Percentiles rank a stretch among this genome's conserved stretches.
These are phyloP conservation scores for Sporothrix inflata DNA, from an alignment of 2,329 filamentous ascomycete species.

Conservation along the genomic window DNA sequence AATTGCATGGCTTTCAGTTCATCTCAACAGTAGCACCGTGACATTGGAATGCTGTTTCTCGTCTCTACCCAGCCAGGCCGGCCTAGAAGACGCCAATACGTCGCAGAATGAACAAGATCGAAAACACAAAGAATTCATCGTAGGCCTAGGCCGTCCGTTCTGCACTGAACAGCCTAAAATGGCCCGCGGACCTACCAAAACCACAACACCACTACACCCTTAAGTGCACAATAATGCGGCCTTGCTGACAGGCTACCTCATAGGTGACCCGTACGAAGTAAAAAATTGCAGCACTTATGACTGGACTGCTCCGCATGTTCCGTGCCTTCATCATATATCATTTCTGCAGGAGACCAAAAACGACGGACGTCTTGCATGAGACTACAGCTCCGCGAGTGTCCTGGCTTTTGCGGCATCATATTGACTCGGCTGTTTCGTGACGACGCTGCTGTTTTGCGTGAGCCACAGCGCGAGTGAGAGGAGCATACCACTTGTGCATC, in stretches of 20 bases:
- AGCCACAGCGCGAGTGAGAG: too few species aligned
- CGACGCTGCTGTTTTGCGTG: slow-evolving; percentile 1
- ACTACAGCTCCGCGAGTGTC: not conserved
- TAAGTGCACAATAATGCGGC: not conserved
- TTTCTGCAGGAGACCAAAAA: slow-evolving; percentile 20
- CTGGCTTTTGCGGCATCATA: not conserved
- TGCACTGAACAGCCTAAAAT: slow-evolving; percentile 14
- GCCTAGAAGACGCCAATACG: not conserved
- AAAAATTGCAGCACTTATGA: not conserved
- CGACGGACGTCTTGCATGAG: not conserved
- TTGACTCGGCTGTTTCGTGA: slow-evolving; percentile 14
- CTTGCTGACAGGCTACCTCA: slow-evolving; percentile 4
- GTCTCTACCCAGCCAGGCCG: not conserved
- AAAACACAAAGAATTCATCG: not conserved
- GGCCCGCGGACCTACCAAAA: not conserved
- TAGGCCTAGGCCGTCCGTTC: not conserved
- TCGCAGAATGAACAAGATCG: not conserved
- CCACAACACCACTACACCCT: not conserved
- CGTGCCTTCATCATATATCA: slow-evolving; percentile 17
- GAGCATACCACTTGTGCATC: too few species aligned
- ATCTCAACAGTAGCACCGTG: not conserved
- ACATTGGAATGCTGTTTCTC: not conserved
- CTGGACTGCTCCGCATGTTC: slow-evolving; percentile 1
- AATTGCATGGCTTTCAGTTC: not conserved
- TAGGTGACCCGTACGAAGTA: not conserved